Conservation (phyloP, 495 filamentous ascomycete species). For the Podospora bellae-mahoneyi region DNA sequence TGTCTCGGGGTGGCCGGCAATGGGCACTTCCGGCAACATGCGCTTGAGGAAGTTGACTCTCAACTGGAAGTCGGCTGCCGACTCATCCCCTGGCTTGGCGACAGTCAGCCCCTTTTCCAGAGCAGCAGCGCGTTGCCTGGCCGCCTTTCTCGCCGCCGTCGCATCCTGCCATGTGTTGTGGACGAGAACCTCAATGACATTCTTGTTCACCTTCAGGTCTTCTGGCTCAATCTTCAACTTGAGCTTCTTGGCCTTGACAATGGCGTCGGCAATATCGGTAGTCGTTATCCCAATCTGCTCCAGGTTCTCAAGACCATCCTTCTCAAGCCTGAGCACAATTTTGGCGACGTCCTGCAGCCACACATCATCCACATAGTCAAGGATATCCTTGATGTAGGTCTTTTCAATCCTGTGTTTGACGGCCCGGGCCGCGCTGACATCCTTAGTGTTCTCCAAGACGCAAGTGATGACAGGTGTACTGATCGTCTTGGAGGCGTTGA, state of each 20-base stretch:
- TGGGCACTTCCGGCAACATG: conserved; percentile 69
- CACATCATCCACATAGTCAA: conserved; percentile 73
- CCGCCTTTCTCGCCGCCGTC: conserved; percentile 43
- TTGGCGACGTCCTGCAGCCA: conserved; percentile 74
- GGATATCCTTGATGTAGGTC: conserved; percentile 70
- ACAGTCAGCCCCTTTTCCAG: conserved; percentile 30
- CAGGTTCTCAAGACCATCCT: conserved; percentile 68
- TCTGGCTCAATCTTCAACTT: conserved; percentile 57
- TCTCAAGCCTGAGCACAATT: conserved; percentile 73
- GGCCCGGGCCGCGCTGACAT: conserved; percentile 71
- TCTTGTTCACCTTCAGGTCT: conserved; percentile 32
- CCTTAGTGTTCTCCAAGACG: conserved; percentile 64
- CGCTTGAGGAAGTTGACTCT: conserved; percentile 82
- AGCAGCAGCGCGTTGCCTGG: conserved; percentile 49
- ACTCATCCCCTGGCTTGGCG: conserved; percentile 39
- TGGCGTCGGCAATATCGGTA: conserved; percentile 65
- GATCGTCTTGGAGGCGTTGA: conserved; percentile 90
- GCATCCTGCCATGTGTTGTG: conserved; percentile 46
- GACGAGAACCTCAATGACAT: conserved; percentile 57
- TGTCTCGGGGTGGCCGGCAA: conserved; percentile 83
- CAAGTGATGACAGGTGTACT: conserved; percentile 92
- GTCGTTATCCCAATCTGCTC: conserved; percentile 71
- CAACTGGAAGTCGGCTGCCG: conserved; percentile 67
- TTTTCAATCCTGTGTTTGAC: conserved; percentile 92
- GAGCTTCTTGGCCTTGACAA: conserved; percentile 73